Evolutionary conservation across 768 basidiomycete species (phyloP), one percentile per base, ranked within the genome.

Genomic region (Royoungia palumana): DNA sequence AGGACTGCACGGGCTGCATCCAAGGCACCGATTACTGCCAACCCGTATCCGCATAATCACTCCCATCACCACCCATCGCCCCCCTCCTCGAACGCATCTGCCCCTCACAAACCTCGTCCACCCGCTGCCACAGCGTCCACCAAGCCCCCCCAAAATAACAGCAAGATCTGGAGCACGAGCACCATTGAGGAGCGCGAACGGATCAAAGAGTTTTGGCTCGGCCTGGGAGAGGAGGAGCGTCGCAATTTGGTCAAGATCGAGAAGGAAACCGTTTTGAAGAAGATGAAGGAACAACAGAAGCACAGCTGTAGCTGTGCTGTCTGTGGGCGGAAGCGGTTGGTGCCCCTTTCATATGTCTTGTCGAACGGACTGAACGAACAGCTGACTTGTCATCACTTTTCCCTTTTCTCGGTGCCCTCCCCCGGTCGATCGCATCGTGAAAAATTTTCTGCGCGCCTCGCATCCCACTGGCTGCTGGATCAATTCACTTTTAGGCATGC

Each of bases 271-370:
- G 95, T 98, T 25, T 73, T 98, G 50, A 82, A 82, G 71, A 98
- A 98, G 82, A 99, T 99, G 94, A 98, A 98, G 76, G 96, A 99
- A 71, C 91, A 97, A 75, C 94, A 97, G 80, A 88, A 90, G 64
- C 93, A 97, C 66, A 87, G 85, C 52, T 99, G 96, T 66, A 85
- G 85, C 53, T 95, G 95, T 75, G 93, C 94, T 34, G 90, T 97
- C 28, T 95, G 95, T 74, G 93, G 94, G 47, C 76, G 95, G 67
- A 99, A 99, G 79, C 87, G 95, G 90, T 89, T 62, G 54, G 88
- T 81, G 60, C 60, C 56, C 52, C 67, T 68, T 59, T 58, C 63
- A 55, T 59, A 51, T 49, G 56, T 52, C 66, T 41, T 55, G 19
- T 35, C 58, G 40, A 25, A 34, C 34, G 13, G 16, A 49, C 51